Conservation (phyloP, 805 yeast genomes). For the Saccharomycopsis malanga region DNA sequence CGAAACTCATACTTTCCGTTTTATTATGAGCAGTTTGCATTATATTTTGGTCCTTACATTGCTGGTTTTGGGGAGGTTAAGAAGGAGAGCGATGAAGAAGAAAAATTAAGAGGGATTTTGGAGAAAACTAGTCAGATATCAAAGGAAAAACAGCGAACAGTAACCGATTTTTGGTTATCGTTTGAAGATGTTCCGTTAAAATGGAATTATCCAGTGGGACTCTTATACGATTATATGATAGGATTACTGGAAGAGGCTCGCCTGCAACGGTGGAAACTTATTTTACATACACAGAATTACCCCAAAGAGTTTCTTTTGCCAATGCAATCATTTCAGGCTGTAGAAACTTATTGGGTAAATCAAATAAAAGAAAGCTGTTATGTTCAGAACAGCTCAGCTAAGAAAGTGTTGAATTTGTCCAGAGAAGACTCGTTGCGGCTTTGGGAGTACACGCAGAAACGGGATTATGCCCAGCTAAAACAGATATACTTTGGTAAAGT, state of each 20-base stretch:
- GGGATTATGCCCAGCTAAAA: slow-evolving; percentile 29
- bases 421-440: slow-evolving; percentile 49
- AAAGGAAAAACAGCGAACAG: neutral
- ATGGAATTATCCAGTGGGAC: slow-evolving; percentile 77
- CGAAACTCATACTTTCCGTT: slow-evolving; percentile 51
- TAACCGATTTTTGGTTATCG: slow-evolving; percentile 55
- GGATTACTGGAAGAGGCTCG: slow-evolving; percentile 24
- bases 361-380: slow-evolving; percentile 78
- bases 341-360: slow-evolving; percentile 59
- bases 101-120: neutral
- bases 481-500: slow-evolving; percentile 24
- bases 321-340: slow-evolving; percentile 25
- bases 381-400: slow-evolving; percentile 69
- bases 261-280: slow-evolving; percentile 38
- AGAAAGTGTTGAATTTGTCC: slow-evolving; percentile 70
- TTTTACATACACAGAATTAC: slow-evolving; percentile 34
- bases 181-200: slow-evolving; percentile 54
- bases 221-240: slow-evolving; percentile 49
- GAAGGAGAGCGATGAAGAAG: neutral
- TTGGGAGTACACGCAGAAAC: slow-evolving; percentile 35
- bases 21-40: slow-evolving; percentile 32
- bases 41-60: slow-evolving; percentile 33
- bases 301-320: slow-evolving; percentile 43
- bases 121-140: neutral
- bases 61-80: slow-evolving; percentile 26